phyloP scores from a whole-genome alignment of 2,329 filamentous ascomycete genomes.

The Gyromitra esculenta region DNA sequence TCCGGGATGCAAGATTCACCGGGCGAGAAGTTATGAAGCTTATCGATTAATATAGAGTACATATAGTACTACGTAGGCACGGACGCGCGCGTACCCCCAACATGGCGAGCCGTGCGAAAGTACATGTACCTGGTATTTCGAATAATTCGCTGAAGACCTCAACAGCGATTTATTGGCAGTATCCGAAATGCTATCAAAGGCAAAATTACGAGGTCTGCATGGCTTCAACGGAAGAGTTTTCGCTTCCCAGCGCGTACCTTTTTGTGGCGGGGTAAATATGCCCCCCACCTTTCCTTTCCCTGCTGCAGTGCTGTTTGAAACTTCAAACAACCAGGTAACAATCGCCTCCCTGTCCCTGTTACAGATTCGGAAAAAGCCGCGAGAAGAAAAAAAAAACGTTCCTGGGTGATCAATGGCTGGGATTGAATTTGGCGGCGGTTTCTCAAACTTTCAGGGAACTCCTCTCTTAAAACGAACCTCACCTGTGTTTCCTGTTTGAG shows the following conservation, averaged over 20 bases:
- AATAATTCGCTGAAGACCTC: background rate
- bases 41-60: background rate
- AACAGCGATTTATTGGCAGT: background rate
- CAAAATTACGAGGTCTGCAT: background rate
- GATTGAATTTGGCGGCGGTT: background rate
- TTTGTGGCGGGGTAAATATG: constrained; percentile 12
- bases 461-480: too few species aligned
- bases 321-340: background rate
- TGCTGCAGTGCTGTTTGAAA: background rate
- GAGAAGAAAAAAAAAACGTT: background rate
- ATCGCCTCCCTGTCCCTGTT: background rate
- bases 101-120: background rate
- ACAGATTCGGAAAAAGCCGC: background rate
- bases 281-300: constrained; percentile 7
- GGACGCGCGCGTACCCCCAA: background rate
- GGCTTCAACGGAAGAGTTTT: background rate
- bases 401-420: background rate
- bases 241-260: constrained; percentile 13
- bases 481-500: too few species aligned
- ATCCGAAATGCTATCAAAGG: background rate
- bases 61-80: background rate
- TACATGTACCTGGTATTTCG: background rate
- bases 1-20: background rate
- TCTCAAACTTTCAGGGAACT: too few species aligned
- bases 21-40: constrained; percentile 1